phyloP scores from a whole-genome alignment of 31 red algal genomes.

The Odonthalia washingtoniensis region DNA sequence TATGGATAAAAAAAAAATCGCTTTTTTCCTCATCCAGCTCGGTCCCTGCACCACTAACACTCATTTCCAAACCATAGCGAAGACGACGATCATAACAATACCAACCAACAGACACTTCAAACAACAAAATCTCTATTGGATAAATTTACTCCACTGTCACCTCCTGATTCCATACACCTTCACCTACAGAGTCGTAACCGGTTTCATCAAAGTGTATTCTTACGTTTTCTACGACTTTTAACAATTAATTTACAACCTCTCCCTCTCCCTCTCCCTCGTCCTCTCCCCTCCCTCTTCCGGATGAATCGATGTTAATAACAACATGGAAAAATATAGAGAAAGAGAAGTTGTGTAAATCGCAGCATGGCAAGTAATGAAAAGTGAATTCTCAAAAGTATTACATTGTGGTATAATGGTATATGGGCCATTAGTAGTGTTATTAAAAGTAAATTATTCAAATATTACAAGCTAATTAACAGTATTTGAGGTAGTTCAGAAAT shows the following conservation, averaged over 20 bases:
- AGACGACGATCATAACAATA: too few relatives aligned
- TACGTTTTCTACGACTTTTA: not conserved
- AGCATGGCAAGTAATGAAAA: constrained; percentile 54
- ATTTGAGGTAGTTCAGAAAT: constrained; percentile 42
- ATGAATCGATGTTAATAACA: not conserved
- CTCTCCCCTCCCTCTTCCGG: not conserved
- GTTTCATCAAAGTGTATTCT: not conserved
- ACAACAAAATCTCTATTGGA: not conserved
- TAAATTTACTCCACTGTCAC: constrained; percentile 30
- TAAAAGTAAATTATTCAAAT: constrained; percentile 61
- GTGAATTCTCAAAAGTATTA: constrained; percentile 5
- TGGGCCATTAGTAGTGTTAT: constrained; percentile 30
- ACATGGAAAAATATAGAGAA: constrained; percentile 35
- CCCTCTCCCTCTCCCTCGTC: too few relatives aligned
- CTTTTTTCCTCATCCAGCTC: too few relatives aligned
- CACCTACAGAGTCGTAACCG: constrained; percentile 24
- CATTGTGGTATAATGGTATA: constrained; percentile 44
- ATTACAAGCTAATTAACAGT: constrained; percentile 24
- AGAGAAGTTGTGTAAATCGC: constrained; percentile 25
- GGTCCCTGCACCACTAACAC: too few relatives aligned
- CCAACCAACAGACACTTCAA: too few relatives aligned
- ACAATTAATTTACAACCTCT: too few relatives aligned
- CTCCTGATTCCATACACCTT: constrained; percentile 35
- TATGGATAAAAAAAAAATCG: too few relatives aligned
- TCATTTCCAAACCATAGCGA: too few relatives aligned